A percentile compares a stretch with the other conserved stretches of the same genome.
Conservation (phyloP, 2,329 filamentous ascomycete species). For the Anthostomella pinea region DNA sequence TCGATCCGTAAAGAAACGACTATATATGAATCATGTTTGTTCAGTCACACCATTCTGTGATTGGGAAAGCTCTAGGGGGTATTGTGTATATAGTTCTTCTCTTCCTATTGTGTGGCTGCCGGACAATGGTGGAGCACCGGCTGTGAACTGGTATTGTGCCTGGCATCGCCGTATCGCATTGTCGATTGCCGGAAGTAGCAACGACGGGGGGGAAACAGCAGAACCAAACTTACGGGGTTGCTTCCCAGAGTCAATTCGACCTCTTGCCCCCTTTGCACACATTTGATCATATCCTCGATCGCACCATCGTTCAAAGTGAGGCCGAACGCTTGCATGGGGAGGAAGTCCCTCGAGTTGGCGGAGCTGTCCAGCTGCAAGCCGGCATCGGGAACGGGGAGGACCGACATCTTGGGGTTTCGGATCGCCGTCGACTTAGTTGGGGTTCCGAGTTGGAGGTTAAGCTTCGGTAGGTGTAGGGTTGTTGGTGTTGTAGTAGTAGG, state of each 20-base stretch:
- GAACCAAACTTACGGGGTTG: slow-evolving; percentile 52
- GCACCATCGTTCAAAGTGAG: slow-evolving; percentile 56
- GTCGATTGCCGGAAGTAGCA: slow-evolving; percentile 7
- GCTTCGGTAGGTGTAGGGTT: slow-evolving; percentile 4
- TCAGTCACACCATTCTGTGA: too few species aligned
- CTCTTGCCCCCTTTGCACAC: slow-evolving; percentile 53
- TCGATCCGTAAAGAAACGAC: slow-evolving; percentile 54
- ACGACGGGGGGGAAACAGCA: slow-evolving; percentile 14
- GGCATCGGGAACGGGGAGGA: slow-evolving; percentile 54
- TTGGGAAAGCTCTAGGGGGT: too few species aligned
- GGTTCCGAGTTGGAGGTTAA: slow-evolving; percentile 4
- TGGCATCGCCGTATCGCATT: slow-evolving; percentile 6
- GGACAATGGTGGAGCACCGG: background rate
- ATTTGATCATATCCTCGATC: slow-evolving; percentile 62
- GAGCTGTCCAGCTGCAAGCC: slow-evolving; percentile 57
- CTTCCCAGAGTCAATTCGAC: slow-evolving; percentile 57
- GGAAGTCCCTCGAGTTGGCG: slow-evolving; percentile 40
- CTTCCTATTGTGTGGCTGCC: too few species aligned
- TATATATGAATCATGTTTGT: slow-evolving; percentile 27
- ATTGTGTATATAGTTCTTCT: too few species aligned
- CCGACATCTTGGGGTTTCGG: slow-evolving; percentile 42
- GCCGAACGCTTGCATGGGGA: slow-evolving; percentile 56
- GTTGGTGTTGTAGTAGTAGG: slow-evolving; percentile 8
- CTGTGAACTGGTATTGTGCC: background rate
- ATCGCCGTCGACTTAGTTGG: slow-evolving; percentile 8